Conservation (phyloP, 2,329 filamentous ascomycete genomes). For the Diaporthe humulicola region DNA sequence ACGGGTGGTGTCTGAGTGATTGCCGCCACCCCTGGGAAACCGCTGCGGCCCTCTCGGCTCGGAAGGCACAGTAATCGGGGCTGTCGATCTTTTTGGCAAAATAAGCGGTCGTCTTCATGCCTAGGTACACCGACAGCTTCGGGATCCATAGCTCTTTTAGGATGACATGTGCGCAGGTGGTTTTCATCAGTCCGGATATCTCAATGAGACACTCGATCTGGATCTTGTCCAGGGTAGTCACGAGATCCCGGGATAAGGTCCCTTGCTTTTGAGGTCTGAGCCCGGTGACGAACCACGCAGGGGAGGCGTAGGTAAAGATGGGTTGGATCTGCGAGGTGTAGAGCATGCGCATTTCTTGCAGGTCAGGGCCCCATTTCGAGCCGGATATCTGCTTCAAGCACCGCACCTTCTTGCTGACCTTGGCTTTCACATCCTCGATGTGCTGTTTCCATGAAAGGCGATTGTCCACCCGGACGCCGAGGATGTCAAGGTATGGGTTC, state of each 20-base stretch:
- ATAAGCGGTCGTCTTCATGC: background rate
- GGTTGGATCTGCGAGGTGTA: background rate
- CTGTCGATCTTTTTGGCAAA: background rate
- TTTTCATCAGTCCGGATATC: background rate
- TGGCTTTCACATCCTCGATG: background rate
- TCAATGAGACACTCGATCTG: background rate
- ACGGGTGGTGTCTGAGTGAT: background rate
- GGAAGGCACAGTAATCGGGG: background rate
- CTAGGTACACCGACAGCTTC: background rate
- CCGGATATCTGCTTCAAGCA: background rate
- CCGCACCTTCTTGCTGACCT: background rate
- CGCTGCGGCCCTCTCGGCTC: background rate
- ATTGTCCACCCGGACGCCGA: background rate
- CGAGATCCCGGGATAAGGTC: background rate
- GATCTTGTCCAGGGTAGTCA: background rate
- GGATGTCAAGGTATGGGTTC: background rate
- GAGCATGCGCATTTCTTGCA: background rate
- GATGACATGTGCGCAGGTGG: background rate
- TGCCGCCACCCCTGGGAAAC: background rate
- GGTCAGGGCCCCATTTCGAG: background rate
- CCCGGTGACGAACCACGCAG: background rate
- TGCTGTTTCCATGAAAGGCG: conserved; percentile 1
- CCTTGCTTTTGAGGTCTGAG: background rate
- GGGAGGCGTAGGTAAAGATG: background rate
- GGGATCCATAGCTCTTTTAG: background rate